These are phyloP conservation scores for Pholiota molesta DNA, from an alignment of 768 basidiomycete species.

Conservation along the genomic window DNA sequence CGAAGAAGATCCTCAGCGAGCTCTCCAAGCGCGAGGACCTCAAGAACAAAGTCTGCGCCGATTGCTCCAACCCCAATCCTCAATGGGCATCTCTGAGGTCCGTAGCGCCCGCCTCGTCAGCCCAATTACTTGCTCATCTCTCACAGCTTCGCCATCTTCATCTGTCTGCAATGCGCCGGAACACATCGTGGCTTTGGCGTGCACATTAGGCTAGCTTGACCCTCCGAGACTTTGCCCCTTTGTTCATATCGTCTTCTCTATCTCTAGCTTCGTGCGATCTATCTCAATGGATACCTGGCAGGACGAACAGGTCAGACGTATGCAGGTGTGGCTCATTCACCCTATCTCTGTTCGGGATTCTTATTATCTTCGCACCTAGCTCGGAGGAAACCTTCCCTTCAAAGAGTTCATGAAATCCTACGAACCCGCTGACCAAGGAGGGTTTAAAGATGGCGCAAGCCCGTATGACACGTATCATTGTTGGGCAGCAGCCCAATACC, in stretches of 20 bases:
- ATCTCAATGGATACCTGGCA: slow-evolving; percentile 98
- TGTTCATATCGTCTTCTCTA: slow-evolving; percentile 26
- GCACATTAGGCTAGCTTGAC: slow-evolving; percentile 70
- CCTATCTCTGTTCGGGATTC: not conserved
- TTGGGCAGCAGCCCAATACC: slow-evolving; percentile 94
- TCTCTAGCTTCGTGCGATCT: slow-evolving; percentile 81
- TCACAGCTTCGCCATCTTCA: slow-evolving; percentile 78
- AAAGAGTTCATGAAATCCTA: slow-evolving; percentile 77
- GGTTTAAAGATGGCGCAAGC: slow-evolving; percentile 63
- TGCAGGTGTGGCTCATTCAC: slow-evolving; percentile 65
- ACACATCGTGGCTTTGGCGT: slow-evolving; percentile 91
- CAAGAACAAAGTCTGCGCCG: slow-evolving; percentile 77
- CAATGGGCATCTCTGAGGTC: slow-evolving; percentile 93
- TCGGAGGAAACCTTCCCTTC: slow-evolving; percentile 89
- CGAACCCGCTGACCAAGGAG: slow-evolving; percentile 64
- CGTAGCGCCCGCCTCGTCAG: slow-evolving; percentile 14
- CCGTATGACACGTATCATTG: slow-evolving; percentile 84
- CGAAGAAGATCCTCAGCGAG: slow-evolving; percentile 73
- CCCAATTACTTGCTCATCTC: slow-evolving; percentile 17
- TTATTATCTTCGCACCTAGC: slow-evolving; percentile 39
- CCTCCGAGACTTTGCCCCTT: slow-evolving; percentile 15
- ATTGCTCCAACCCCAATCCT: slow-evolving; percentile 89
- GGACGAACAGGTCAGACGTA: slow-evolving; percentile 82
- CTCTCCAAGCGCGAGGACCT: slow-evolving; percentile 74
- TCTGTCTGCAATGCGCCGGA: slow-evolving; percentile 90